Evolutionary conservation across 176 grass and related monocot species (phyloP).

Genomic region (Echinochloa phyllopogon): DNA sequence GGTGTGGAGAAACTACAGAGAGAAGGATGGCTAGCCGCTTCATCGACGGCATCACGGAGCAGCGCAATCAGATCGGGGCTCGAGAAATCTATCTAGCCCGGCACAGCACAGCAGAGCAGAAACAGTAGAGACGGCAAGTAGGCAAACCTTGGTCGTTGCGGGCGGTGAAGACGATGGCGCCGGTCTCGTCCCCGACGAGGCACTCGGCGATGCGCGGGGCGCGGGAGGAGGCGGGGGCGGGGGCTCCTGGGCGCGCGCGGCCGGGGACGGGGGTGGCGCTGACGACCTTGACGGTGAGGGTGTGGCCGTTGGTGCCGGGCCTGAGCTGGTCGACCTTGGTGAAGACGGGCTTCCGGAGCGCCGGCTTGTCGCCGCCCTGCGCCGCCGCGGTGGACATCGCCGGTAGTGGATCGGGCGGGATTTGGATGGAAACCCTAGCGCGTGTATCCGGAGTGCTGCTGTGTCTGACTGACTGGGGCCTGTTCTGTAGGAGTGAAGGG

Average conservation of each 20-base stretch:
- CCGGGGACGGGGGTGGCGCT: slow-evolving; percentile 46
- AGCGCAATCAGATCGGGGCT: background rate
- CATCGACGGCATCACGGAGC: too few relatives aligned
- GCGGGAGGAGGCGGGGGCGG: slow-evolving; percentile 50
- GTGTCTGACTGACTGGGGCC: background rate
- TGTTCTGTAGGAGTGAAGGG: background rate
- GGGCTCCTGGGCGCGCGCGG: slow-evolving; percentile 46
- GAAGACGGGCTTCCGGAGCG: slow-evolving; percentile 85
- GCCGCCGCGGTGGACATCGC: slow-evolving; percentile 56
- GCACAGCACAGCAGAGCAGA: background rate
- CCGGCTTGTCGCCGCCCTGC: slow-evolving; percentile 54
- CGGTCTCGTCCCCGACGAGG: slow-evolving; percentile 87
- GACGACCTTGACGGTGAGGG: slow-evolving; percentile 60
- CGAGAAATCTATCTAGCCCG: background rate
- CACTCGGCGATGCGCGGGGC: slow-evolving; percentile 80
- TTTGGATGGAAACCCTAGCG: slow-evolving; percentile 55
- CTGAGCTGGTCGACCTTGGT: slow-evolving; percentile 87
- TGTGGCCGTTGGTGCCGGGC: slow-evolving; percentile 72
- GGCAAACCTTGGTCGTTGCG: slow-evolving; percentile 85
- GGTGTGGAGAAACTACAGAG: too few relatives aligned
- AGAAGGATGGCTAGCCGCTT: too few relatives aligned
- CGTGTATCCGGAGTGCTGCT: too few relatives aligned
- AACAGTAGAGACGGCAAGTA: background rate
- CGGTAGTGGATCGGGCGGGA: slow-evolving; percentile 21
- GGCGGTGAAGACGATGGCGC: slow-evolving; percentile 80